These are phyloP conservation scores for Schwanniomyces occidentalis DNA, from an alignment of 805 yeast genomes.

Conservation along the genomic window DNA sequence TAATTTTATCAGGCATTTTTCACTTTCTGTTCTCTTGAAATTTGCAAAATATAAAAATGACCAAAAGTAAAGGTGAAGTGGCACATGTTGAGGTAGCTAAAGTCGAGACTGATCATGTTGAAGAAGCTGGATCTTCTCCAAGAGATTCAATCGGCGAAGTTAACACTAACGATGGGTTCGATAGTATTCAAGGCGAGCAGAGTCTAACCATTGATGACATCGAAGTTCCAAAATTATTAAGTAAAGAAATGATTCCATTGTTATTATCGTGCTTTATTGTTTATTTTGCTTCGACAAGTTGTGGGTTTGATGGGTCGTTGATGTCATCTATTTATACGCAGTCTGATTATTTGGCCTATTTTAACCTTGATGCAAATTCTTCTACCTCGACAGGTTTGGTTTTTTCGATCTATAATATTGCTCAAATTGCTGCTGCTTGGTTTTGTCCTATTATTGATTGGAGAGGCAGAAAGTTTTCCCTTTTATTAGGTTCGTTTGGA, in stretches of 20 bases:
- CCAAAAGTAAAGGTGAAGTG: too few species aligned
- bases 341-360: constrained; percentile 14
- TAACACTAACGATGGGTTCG: too few species aligned
- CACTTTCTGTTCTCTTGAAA: too few species aligned
- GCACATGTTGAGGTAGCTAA: background rate
- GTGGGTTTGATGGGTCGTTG: constrained; percentile 47
- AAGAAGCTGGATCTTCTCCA: constrained; percentile 10
- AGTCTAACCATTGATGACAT: constrained; percentile 5
- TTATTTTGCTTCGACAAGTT: constrained; percentile 41
- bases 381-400: constrained; percentile 38
- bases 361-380: constrained; percentile 21
- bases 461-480: constrained; percentile 37
- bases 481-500: constrained; percentile 23
- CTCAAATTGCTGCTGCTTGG: constrained; percentile 28
- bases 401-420: constrained; percentile 28
- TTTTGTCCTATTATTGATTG: constrained; percentile 30
- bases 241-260: constrained; percentile 9
- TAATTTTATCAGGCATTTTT: too few species aligned
- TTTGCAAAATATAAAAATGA: too few species aligned
- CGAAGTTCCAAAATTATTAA: constrained; percentile 5
- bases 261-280: constrained; percentile 11
- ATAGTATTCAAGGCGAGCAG: background rate
- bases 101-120: background rate
- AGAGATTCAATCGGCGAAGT: constrained; percentile 14
- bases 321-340: constrained; percentile 24